These are phyloP conservation scores for Coemansia sp. DNA, from an alignment of 192 early-diverging fungal genomes.

Conservation along the genomic window DNA sequence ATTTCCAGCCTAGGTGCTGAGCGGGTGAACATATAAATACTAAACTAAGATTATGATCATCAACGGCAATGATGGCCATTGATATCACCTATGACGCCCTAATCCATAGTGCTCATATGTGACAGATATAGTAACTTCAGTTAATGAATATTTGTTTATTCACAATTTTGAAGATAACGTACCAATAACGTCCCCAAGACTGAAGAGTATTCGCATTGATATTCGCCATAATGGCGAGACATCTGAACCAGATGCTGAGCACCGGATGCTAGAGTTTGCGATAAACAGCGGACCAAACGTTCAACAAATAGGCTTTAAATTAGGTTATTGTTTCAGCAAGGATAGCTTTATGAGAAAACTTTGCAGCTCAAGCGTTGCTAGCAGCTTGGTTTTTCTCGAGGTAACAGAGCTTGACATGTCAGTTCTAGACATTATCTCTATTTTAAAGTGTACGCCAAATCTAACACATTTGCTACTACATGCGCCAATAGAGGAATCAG, in stretches of 20 bases:
- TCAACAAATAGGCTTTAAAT: neutral
- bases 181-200: neutral
- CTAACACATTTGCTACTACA: neutral
- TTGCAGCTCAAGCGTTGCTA: neutral
- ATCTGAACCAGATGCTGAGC: neutral
- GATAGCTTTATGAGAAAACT: neutral
- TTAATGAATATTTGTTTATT: neutral
- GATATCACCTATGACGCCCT: no score
- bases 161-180: neutral
- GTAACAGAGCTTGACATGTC: neutral
- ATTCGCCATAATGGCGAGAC: neutral
- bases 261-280: neutral
- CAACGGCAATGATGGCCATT: no score
- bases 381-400: neutral
- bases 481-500: neutral
- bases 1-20: no score
- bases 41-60: no score
- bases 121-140: neutral
- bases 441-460: neutral
- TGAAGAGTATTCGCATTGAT: neutral
- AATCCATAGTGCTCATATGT: no score
- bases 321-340: neutral
- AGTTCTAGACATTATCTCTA: neutral
- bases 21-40: no score
- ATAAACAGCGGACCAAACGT: neutral